Evolutionary conservation across 2,329 filamentous ascomycete genomes (phyloP).

Genomic region (Myriosclerotinia duriaeana): DNA sequence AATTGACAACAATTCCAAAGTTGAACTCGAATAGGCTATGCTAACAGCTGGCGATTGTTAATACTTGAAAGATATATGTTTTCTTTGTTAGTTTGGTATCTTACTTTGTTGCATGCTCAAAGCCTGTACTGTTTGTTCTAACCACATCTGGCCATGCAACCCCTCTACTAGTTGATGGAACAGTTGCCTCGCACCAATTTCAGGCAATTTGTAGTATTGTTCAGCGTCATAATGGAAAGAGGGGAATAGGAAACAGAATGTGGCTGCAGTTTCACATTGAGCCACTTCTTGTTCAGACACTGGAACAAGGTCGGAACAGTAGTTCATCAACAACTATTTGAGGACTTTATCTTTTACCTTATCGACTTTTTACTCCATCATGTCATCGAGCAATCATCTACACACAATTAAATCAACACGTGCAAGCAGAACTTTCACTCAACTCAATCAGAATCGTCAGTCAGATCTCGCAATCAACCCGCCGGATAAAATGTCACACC

Average conservation of each 20-base stretch:
- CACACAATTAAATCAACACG: background rate
- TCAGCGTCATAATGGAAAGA: background rate
- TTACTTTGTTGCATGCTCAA: background rate
- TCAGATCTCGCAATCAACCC: background rate
- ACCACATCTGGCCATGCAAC: background rate
- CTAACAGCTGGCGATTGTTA: background rate
- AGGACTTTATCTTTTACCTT: background rate
- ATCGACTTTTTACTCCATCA: background rate
- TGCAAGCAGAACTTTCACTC: background rate
- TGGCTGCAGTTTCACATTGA: background rate
- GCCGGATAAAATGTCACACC: background rate
- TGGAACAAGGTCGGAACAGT: background rate
- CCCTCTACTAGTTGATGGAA: background rate
- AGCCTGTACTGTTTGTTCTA: background rate
- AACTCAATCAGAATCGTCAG: constrained; percentile 2
- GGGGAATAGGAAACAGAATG: background rate
- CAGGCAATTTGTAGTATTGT: background rate
- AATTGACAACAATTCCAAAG: background rate
- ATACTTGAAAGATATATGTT: background rate
- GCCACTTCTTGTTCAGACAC: background rate
- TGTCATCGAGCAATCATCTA: background rate
- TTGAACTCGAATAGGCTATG: background rate
- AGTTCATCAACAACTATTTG: background rate
- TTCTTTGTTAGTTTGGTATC: background rate
- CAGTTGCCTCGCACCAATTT: background rate